These are phyloP conservation scores for Priceomyces fermenticarens DNA, from an alignment of 805 yeast genomes.

Conservation along the genomic window DNA sequence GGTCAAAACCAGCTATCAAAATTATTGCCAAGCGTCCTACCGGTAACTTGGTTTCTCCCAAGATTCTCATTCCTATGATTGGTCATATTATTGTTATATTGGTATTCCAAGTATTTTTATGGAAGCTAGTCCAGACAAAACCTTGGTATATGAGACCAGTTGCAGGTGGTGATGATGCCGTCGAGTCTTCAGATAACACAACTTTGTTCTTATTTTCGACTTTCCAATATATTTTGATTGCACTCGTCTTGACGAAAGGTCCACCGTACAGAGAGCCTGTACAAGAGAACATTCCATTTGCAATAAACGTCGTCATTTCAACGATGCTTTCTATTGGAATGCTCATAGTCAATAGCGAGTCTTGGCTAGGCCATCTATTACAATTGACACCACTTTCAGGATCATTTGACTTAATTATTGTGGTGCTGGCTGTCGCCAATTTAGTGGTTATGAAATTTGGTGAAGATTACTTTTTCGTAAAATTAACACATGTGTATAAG, in stretches of 20 bases:
- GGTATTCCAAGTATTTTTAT: conserved; percentile 63
- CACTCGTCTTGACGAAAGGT: conserved; percentile 83
- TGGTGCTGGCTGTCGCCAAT: conserved; percentile 47
- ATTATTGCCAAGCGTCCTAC: conserved; percentile 80
- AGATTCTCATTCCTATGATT: conserved; percentile 78
- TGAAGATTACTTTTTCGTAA: conserved; percentile 41
- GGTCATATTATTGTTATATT: conserved; percentile 67
- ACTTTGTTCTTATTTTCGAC: conserved; percentile 76
- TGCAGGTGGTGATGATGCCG: conserved; percentile 77
- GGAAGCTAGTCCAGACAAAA: conserved; percentile 56
- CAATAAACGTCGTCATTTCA: conserved; percentile 56
- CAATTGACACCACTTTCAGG: conserved; percentile 64
- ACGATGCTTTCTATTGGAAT: conserved; percentile 47
- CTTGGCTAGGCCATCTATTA: conserved; percentile 64
- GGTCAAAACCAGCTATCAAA: conserved; percentile 76
- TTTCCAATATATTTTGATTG: conserved; percentile 84
- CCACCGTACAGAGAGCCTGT: conserved; percentile 89
- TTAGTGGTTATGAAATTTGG: conserved; percentile 45
- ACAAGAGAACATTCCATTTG: conserved; percentile 64
- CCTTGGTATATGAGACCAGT: conserved; percentile 80
- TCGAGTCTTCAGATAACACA: conserved; percentile 87
- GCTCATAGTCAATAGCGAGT: conserved; percentile 52
- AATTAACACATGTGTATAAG: conserved; percentile 39
- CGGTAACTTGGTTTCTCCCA: conserved; percentile 88
- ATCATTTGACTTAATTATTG: conserved; percentile 50